Conservation (phyloP, 2,329 filamentous ascomycete genomes). For the Gremmenia infestans region DNA sequence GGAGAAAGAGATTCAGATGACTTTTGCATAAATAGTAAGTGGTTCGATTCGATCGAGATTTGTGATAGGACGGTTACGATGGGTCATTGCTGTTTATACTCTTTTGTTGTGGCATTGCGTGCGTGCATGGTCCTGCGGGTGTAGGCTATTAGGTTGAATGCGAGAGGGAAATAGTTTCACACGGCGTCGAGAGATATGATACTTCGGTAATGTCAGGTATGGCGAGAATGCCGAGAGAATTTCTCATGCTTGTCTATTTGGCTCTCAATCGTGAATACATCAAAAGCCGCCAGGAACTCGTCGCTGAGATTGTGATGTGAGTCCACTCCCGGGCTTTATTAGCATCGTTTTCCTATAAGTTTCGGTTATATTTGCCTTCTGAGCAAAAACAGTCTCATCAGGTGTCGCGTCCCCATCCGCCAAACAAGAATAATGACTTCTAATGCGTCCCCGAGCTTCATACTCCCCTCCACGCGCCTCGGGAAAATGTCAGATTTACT, state of each 20-base stretch:
- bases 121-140: not conserved
- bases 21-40: constrained; percentile 51
- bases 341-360: no score
- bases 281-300: no score
- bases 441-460: no score
- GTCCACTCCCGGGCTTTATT: no score
- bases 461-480: no score
- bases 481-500: no score
- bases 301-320: no score
- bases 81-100: not conserved
- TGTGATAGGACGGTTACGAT: not conserved
- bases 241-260: not conserved
- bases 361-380: no score
- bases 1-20: constrained; percentile 75
- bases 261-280: no score
- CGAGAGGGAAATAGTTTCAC: not conserved
- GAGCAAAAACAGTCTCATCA: no score
- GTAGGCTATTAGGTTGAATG: not conserved
- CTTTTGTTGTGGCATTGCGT: not conserved
- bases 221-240: not conserved
- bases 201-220: not conserved
- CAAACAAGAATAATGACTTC: no score
- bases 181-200: not conserved
- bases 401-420: no score
- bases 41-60: not conserved